Evolutionary conservation across 2,329 filamentous ascomycete genomes (phyloP), one percentile per base, ranked within the genome.

Genomic region (Sporothrix pallida): DNA sequence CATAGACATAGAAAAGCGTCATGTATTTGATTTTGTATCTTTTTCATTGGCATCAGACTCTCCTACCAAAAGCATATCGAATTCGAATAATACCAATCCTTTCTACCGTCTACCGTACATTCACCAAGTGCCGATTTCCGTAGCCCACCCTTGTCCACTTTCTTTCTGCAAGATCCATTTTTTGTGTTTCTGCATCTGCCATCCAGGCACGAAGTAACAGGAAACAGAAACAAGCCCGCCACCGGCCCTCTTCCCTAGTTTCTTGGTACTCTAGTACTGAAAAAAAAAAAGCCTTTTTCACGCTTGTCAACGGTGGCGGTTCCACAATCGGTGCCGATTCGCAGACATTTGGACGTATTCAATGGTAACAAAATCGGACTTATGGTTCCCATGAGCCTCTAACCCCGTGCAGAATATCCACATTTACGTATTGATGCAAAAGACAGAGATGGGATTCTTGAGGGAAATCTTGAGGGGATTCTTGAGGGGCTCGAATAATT

Each of bases 321-420:
- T 68, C 65, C 65, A 68, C 65, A 23, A 37, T 52, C 65, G 65
- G 65, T 68, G 65, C 65, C 65, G 65, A 68, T 31, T 48, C 65
- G 65, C 65, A 50, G 23, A 62, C 17, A 4, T 50, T 46, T 2
- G 8, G n/a, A 23, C 42, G 3, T 6, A n/a, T 56, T n/a, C n/a
- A 6, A 52, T 7, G 23, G 8, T 3, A 46, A 3, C 62, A 26
- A 37, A 31, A 6, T 46, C 65, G 65, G 65, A 68, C 65, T 68
- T 68, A 37, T 10, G 13, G 8, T 37, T 20, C 17, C 46, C 52
- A 23, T 48, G 62, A 48, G 62, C n/a, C 62, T 67, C 62, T 68
- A 68, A 68, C 23, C 65, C 65, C 65, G 65, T 68, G 31, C 6
- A 15, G 7, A 8, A 52, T 68, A 13, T 50, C 65, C 65, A 68